These are phyloP conservation scores for Cylindrotheca fusiformis DNA, from an alignment of 108 stramenopile genomes.

Conservation along the genomic window DNA sequence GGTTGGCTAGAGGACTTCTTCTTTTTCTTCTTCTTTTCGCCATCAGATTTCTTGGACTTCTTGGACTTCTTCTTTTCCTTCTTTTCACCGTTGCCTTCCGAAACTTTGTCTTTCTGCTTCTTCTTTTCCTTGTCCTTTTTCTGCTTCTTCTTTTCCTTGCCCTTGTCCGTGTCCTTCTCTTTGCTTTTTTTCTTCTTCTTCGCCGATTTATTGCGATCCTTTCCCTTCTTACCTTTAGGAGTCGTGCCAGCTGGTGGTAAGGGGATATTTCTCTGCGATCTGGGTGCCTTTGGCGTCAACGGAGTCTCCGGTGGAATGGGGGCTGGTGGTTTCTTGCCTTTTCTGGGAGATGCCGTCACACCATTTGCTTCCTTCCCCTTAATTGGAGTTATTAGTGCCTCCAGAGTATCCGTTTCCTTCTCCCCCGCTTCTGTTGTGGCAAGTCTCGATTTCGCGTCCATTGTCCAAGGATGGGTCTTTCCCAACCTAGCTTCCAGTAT, in stretches of 20 bases:
- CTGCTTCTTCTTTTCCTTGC: neutral
- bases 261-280: neutral
- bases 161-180: neutral
- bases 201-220: neutral
- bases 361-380: too few species aligned
- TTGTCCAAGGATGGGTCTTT: constrained; percentile 17
- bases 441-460: neutral
- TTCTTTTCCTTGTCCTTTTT: neutral
- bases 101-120: neutral
- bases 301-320: neutral
- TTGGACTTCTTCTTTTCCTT: neutral
- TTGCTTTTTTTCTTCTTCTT: neutral
- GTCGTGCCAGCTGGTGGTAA: neutral
- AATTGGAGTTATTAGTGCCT: neutral
- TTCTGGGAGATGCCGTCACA: neutral
- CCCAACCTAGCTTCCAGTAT: constrained; percentile 16
- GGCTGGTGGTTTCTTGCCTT: neutral
- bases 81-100: neutral
- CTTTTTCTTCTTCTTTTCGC: constrained; percentile 2
- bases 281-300: neutral
- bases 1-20: too few species aligned
- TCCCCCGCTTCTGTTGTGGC: neutral
- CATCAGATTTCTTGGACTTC: neutral
- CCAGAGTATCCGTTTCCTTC: neutral
- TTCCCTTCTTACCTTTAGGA: neutral